Conservation (phyloP, 768 basidiomycete genomes). For the Psilocybe cyanescens region DNA sequence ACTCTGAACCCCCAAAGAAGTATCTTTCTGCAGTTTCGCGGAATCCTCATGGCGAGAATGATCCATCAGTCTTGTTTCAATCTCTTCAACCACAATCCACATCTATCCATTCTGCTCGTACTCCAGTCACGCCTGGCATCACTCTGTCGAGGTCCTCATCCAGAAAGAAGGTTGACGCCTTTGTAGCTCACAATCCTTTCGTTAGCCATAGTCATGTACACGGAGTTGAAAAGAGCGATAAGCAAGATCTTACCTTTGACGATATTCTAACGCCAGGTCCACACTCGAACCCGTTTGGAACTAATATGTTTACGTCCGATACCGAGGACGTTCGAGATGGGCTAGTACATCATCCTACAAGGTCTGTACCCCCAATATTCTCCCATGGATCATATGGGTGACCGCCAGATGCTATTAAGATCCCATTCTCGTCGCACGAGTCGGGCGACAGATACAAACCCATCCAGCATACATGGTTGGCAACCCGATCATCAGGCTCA, state of each 20-base stretch:
- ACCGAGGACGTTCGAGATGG: not conserved
- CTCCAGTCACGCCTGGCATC: not conserved
- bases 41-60: not conserved
- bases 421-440: no score
- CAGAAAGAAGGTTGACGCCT: not conserved
- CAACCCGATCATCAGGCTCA: no score
- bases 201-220: not conserved
- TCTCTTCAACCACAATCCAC: not conserved
- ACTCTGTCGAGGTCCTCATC: not conserved
- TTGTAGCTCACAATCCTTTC: constrained; percentile 2
- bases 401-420: no score
- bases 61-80: not conserved
- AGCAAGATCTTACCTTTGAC: not conserved
- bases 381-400: no score
- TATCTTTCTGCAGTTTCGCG: not conserved
- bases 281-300: not conserved
- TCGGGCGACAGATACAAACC: no score
- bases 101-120: not conserved
- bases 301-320: not conserved
- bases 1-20: not conserved
- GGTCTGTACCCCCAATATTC: not conserved
- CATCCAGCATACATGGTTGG: no score
- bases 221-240: not conserved
- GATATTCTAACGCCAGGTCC: not conserved
- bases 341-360: not conserved